Evolutionary conservation across 352 stramenopile species (phyloP).

Genomic region (Globisporangium okanoganense): DNA sequence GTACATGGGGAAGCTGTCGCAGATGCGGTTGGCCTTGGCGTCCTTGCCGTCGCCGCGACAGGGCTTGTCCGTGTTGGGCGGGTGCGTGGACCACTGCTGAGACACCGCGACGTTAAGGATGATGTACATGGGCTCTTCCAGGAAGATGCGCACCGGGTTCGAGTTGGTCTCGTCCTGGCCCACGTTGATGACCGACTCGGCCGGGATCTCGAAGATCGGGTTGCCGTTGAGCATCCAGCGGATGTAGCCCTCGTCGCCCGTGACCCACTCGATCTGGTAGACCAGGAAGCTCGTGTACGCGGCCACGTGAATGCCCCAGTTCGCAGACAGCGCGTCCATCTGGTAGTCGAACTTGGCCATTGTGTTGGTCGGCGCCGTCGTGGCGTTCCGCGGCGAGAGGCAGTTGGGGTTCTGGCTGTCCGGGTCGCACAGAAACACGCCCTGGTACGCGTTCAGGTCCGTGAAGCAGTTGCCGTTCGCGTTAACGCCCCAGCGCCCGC

Average conservation of each 20-base stretch:
- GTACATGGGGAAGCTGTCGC: slow-evolving; percentile 74
- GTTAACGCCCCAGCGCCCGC: slow-evolving; percentile 64
- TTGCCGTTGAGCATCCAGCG: slow-evolving; percentile 60
- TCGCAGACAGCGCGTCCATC: slow-evolving; percentile 72
- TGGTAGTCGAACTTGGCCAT: slow-evolving; percentile 68
- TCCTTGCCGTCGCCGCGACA: slow-evolving; percentile 60
- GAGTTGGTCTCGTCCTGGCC: slow-evolving; percentile 36
- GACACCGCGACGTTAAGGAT: slow-evolving; percentile 94
- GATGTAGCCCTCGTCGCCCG: slow-evolving; percentile 55
- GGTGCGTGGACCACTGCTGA: slow-evolving; percentile 71
- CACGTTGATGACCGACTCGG: slow-evolving; percentile 40
- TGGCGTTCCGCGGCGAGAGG: slow-evolving; percentile 33
- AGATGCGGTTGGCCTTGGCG: slow-evolving; percentile 52
- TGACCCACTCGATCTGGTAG: slow-evolving; percentile 76
- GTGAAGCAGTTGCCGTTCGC: slow-evolving; percentile 58
- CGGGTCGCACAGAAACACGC: slow-evolving; percentile 56
- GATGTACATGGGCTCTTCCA: slow-evolving; percentile 91
- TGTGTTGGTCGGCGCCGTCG: slow-evolving; percentile 44
- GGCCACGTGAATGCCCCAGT: slow-evolving; percentile 60
- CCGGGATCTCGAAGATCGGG: slow-evolving; percentile 70
- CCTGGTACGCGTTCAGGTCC: slow-evolving; percentile 61
- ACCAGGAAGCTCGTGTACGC: slow-evolving; percentile 57
- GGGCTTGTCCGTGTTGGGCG: slow-evolving; percentile 47
- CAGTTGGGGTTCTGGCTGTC: slow-evolving; percentile 58
- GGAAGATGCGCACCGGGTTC: slow-evolving; percentile 57